Evolutionary conservation across 345 rosid genomes (phyloP), one percentile per base, ranked within the genome.

Genomic region (Corchorus olitorius): DNA sequence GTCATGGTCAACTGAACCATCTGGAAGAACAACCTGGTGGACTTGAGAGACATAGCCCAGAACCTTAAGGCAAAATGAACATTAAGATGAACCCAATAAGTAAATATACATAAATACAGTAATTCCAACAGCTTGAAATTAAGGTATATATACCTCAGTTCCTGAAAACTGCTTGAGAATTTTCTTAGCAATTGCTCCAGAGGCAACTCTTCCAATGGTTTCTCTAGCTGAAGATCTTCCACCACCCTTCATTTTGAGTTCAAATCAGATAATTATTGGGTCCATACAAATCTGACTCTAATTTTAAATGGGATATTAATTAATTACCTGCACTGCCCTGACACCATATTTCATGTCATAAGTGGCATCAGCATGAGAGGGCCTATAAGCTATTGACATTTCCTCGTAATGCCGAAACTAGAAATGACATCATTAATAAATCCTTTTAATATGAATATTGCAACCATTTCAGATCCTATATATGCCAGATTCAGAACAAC

Each of bases 311-410:
- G n/a, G n/a, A n/a, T n/a, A n/a, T n/a, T n/a, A n/a, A n/a, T n/a
- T n/a, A n/a, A n/a, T 70, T 84, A 94, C 99, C 97, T 94, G 97
- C 55, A 96, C 93, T 61, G 97, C 86, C 88, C 98, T 94, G 78
- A 92, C 90, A 82, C 99, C 99, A 78, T 96, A 96, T 80, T 96
- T 94, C 97, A 96, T 92, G 89, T 96, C 99, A 86, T 96, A 96
- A 65, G 98, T 94, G 67, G 98, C 98, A 86, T 96, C 99, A 9
- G 99, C 98, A 87, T 96, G 99, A 56, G 99, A 96, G 70, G 98
- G 99, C 81, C 99, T 89, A 79, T 96, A 96, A 62, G 98, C 98
- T 67, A 76, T 72, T 8, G 99, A 93, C 99, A 96, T 96, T 85
- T 96, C 99, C 48, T 82, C 90, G 82, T 96, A 96, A 83, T 96